A percentile compares a stretch with the other conserved stretches of the same genome.
Conservation (phyloP, 805 yeast species). For the Saccharomycopsis malanga region DNA sequence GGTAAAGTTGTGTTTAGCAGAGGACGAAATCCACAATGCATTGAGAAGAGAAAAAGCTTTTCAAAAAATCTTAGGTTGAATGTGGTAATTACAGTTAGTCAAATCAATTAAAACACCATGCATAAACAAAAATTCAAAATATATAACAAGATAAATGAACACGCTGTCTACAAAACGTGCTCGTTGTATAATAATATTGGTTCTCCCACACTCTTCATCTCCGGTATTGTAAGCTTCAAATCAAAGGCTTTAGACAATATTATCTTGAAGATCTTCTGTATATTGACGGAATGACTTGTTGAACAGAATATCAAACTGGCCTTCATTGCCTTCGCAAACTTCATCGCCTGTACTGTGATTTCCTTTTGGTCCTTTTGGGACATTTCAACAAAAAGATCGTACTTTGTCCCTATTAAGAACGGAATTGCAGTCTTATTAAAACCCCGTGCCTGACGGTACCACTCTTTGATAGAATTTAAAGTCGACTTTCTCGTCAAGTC, state of each 20-base stretch:
- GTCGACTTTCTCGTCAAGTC: conserved; percentile 85
- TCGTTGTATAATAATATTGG: conserved; percentile 68
- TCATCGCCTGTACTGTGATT: conserved; percentile 73
- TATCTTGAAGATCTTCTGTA: conserved; percentile 88
- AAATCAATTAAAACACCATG: not conserved
- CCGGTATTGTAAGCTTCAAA: conserved; percentile 73
- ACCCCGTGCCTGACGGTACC: conserved; percentile 91
- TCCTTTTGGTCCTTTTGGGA: conserved; percentile 77
- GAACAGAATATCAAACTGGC: conserved; percentile 82
- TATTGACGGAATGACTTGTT: conserved; percentile 84
- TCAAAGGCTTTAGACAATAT: conserved; percentile 88
- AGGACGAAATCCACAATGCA: conserved; percentile 58
- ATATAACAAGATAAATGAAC: too few relatives aligned
- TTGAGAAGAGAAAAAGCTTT: conserved; percentile 45
- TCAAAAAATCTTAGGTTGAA: conserved; percentile 23
- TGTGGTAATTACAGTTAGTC: too few relatives aligned
- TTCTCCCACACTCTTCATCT: conserved; percentile 80
- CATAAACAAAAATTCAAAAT: too few relatives aligned
- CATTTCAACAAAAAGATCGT: conserved; percentile 76
- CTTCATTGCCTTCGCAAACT: conserved; percentile 84
- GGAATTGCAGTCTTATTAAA: conserved; percentile 89
- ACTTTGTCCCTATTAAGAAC: conserved; percentile 86
- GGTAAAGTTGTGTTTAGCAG: conserved; percentile 60
- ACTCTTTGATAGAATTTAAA: conserved; percentile 79
- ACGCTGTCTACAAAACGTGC: too few relatives aligned